Evolutionary conservation across 2,329 filamentous ascomycete species (phyloP).

Genomic region (Venturia pyrina): DNA sequence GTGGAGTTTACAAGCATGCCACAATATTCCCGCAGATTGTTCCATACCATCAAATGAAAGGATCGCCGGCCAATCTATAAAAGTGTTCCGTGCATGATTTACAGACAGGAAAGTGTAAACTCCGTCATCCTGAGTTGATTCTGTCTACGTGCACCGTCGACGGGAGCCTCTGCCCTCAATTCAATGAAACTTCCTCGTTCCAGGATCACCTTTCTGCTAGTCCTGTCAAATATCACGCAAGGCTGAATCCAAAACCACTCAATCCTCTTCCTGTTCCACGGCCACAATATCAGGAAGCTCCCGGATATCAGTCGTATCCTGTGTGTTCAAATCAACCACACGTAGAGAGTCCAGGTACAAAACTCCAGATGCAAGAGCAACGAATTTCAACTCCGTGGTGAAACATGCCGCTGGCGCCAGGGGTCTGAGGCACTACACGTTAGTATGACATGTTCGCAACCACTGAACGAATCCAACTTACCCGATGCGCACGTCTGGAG

Average conservation of each 20-base stretch:
- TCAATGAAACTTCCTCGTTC: neutral
- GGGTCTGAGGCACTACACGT: conserved; percentile 35
- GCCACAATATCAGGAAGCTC: conserved; percentile 59
- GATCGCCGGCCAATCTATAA: neutral
- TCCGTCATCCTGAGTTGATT: neutral
- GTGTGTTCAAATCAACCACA: conserved; percentile 61
- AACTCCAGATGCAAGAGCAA: conserved; percentile 56
- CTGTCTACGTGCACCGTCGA: neutral
- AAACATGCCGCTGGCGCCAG: conserved; percentile 64
- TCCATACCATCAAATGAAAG: neutral
- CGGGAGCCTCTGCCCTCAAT: neutral
- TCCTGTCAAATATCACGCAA: neutral
- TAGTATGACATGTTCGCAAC: conserved; percentile 5
- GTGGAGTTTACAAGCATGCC: neutral
- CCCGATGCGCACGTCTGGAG: conserved; percentile 64
- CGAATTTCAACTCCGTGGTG: conserved; percentile 61
- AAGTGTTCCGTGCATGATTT: neutral
- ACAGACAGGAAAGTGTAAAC: too few relatives aligned
- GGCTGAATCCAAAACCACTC: neutral
- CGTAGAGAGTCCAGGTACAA: conserved; percentile 62
- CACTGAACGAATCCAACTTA: conserved; percentile 24
- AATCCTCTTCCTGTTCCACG: neutral
- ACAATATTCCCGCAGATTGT: neutral
- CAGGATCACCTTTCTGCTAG: neutral
- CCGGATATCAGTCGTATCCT: conserved; percentile 67